These are phyloP conservation scores for Fusarium citri DNA, from an alignment of 2,329 filamentous ascomycete species.

Conservation along the genomic window DNA sequence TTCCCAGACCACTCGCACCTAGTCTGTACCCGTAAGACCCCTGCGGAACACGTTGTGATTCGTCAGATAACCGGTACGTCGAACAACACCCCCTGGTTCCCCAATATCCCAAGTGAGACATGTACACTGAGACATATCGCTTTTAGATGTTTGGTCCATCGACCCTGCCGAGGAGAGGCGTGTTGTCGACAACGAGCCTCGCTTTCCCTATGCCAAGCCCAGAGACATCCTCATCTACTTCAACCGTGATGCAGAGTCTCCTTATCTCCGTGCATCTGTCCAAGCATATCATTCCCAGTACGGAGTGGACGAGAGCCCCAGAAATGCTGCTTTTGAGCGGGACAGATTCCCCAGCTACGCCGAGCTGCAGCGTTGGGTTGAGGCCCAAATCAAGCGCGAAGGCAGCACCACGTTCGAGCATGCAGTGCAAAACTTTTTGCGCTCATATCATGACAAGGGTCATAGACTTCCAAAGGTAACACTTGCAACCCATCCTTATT, in stretches of 20 bases:
- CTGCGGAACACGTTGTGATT: slow-evolving; percentile 50
- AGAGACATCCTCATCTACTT: slow-evolving; percentile 54
- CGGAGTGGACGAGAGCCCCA: slow-evolving; percentile 48
- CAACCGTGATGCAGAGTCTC: slow-evolving; percentile 51
- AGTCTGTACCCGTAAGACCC: slow-evolving; percentile 55
- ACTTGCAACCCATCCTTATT: slow-evolving; percentile 23
- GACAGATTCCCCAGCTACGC: slow-evolving; percentile 53
- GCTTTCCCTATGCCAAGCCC: slow-evolving; percentile 53
- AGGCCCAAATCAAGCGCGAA: slow-evolving; percentile 53
- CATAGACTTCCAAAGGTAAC: slow-evolving; percentile 55
- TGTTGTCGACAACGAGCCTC: slow-evolving; percentile 50
- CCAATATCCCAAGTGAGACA: slow-evolving; percentile 40
- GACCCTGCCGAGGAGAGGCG: slow-evolving; percentile 51
- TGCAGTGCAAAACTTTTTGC: slow-evolving; percentile 53
- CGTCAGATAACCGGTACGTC: slow-evolving; percentile 54
- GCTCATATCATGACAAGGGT: slow-evolving; percentile 52
- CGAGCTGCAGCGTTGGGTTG: slow-evolving; percentile 53
- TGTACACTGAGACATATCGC: slow-evolving; percentile 42
- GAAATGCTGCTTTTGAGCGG: slow-evolving; percentile 53
- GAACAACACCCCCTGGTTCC: slow-evolving; percentile 26
- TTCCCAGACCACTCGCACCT: slow-evolving; percentile 56
- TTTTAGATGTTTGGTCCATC: slow-evolving; percentile 54
- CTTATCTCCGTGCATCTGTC: slow-evolving; percentile 54
- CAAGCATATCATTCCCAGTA: slow-evolving; percentile 53
- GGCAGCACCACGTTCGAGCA: slow-evolving; percentile 49